These are phyloP conservation scores for Fusarium sp. DNA, from an alignment of 2,329 filamentous ascomycete species.

Conservation along the genomic window DNA sequence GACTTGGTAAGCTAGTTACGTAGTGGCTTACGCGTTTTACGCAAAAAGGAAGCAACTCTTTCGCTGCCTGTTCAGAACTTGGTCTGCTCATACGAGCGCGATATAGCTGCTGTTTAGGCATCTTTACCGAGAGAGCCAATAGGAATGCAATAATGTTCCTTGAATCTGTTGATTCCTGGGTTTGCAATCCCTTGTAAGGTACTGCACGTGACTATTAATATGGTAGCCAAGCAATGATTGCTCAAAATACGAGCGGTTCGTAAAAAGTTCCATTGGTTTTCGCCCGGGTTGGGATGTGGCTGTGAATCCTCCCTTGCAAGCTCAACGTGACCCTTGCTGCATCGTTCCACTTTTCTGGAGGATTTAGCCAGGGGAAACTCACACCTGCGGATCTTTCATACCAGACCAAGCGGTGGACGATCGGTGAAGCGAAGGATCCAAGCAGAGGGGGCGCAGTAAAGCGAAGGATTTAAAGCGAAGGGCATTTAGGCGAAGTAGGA, in stretches of 20 bases:
- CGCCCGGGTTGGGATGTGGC: not conserved
- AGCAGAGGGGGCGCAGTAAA: slow-evolving; percentile 1
- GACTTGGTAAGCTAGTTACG: too few relatives aligned
- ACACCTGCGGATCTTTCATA: not conserved
- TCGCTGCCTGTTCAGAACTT: not conserved
- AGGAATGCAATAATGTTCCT: not conserved
- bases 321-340: not conserved
- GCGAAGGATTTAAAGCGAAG: not conserved
- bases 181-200: not conserved
- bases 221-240: not conserved
- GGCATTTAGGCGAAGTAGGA: not conserved
- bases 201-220: not conserved
- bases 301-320: not conserved
- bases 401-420: not conserved
- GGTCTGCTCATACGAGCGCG: not conserved
- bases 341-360: not conserved
- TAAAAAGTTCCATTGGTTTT: not conserved
- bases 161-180: not conserved
- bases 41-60: not conserved
- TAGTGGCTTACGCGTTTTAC: not conserved
- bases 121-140: not conserved
- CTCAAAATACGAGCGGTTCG: not conserved
- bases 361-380: not conserved
- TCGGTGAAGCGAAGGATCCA: not conserved
- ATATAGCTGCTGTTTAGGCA: not conserved